phyloP scores from a whole-genome alignment of 495 filamentous ascomycete genomes.

The Tuber aestivum region DNA sequence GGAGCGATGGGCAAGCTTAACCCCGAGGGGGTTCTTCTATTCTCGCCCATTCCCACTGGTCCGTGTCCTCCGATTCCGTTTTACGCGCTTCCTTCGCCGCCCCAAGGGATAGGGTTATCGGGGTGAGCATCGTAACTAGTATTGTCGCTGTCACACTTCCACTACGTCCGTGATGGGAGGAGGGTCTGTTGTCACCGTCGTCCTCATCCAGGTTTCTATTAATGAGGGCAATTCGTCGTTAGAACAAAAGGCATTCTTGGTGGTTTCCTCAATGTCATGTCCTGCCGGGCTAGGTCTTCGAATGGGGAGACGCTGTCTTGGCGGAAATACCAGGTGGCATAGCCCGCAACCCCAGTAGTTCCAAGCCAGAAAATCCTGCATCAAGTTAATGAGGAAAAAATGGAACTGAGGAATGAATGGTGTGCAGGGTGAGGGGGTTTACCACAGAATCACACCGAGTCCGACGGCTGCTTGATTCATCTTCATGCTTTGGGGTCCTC shows the following conservation, averaged over 20 bases:
- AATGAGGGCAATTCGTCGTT: conserved; percentile 41
- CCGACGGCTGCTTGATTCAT: no score
- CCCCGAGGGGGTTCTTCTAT: conserved; percentile 5
- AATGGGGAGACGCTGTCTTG: no score
- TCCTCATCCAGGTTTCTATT: conserved; percentile 35
- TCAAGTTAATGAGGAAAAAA: not conserved
- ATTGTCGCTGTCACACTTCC: conserved; percentile 7
- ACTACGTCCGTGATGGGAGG: conserved; percentile 23
- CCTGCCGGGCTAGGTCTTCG: not conserved
- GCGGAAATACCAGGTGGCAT: no score
- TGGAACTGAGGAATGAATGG: no score
- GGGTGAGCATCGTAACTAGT: conserved; percentile 32
- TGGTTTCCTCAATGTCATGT: conserved; percentile 38
- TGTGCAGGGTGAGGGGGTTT: no score
- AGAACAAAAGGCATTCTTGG: conserved; percentile 42
- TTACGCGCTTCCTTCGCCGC: conserved; percentile 33
- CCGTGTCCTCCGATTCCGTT: conserved; percentile 35
- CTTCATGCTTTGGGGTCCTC: conserved; percentile 16
- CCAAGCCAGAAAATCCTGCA: conserved; percentile 65
- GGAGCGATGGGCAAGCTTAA: conserved; percentile 32
- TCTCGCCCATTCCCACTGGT: conserved; percentile 16
- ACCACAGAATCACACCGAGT: no score
- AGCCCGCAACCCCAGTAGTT: conserved; percentile 55
- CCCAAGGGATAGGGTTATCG: conserved; percentile 36
- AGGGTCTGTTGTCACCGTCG: conserved; percentile 16